Base-by-base conservation (phyloP, 495 filamentous ascomycete species). In the Chaetomium fimeti region DNA sequence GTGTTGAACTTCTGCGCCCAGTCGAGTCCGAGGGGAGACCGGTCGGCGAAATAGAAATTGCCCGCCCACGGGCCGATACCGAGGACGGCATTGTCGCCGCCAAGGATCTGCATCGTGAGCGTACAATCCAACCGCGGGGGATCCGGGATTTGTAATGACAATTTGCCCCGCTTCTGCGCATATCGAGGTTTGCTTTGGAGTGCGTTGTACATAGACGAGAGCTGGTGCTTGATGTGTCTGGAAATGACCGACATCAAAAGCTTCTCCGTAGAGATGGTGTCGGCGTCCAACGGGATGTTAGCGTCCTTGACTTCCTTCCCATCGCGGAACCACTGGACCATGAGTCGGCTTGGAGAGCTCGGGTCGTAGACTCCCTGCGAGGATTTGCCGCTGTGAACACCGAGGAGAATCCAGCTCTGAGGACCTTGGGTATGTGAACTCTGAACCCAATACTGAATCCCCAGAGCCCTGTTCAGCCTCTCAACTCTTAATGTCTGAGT, bases 351-450 rank as follows among this genome's bases (percentile, higher is more conserved):
- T 51, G 77, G 74, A 52, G 69, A 70, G 64, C 71, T 80, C 42
- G 62, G 74, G 57, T 74, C 76, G 40, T 61, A 65, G 42, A 66
- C 62, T 49, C 66, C 76, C 65, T 68, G 74, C 18, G 63, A 70
- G 52, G 71, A 76, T 68, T 77, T 85, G 47, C 87, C 86, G 69
- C 90, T 89, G 63, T 84, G 79, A 29, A 94, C 79, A 2, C 91
- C 91, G n/a, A 97, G 81, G 48, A 96, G 88, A 52, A 98, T 80
- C 92, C 94, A 98, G 74, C 86, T 94, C 78, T 92, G 95, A 5
- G 81, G 76, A 13, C 84, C 85, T 29, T 84, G 77, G 22, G 76
- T 72, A 63, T 74, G 71, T 36, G 76, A 75, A 61, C 84, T 84
- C 45, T 85, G 80, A 20, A 83, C 74, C 94, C 94, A 98, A 73